Evolutionary conservation across 106 monocot genomes (phyloP).

Genomic region (Vanilla planifolia): DNA sequence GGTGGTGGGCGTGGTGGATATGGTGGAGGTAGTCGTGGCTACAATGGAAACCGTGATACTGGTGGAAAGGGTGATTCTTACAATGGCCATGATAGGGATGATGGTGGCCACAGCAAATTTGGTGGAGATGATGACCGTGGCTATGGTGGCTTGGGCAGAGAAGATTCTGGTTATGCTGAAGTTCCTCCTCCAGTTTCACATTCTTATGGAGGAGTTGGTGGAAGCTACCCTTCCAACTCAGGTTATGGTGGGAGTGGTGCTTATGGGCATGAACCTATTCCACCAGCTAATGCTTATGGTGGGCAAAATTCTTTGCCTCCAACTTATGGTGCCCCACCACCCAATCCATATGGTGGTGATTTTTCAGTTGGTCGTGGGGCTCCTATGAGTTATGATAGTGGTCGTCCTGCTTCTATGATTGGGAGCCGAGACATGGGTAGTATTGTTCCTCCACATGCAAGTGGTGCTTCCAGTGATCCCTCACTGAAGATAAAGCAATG

Average conservation of each 20-base stretch:
- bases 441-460: slow-evolving; percentile 11
- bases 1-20: slow-evolving; percentile 15
- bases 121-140: slow-evolving; percentile 38
- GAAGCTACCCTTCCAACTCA: slow-evolving; percentile 39
- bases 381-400: slow-evolving; percentile 47
- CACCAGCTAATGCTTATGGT: slow-evolving; percentile 43
- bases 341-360: slow-evolving; percentile 32
- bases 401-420: slow-evolving; percentile 26
- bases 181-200: slow-evolving; percentile 41
- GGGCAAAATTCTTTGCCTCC: slow-evolving; percentile 57
- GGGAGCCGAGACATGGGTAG: slow-evolving; percentile 19
- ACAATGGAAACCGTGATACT: slow-evolving; percentile 33
- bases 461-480: slow-evolving; percentile 35
- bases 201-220: slow-evolving; percentile 46
- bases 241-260: slow-evolving; percentile 56
- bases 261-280: slow-evolving; percentile 48
- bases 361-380: slow-evolving; percentile 27
- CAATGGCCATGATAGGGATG: slow-evolving; percentile 1
- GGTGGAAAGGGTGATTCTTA: slow-evolving; percentile 26
- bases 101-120: slow-evolving; percentile 7
- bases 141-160: slow-evolving; percentile 26
- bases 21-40: slow-evolving; percentile 26
- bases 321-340: slow-evolving; percentile 59
- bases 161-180: slow-evolving; percentile 56
- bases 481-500: slow-evolving; percentile 72